Base-by-base conservation (phyloP, 2,329 filamentous ascomycete species). In the Ophiosphaerella herpotricha region DNA sequence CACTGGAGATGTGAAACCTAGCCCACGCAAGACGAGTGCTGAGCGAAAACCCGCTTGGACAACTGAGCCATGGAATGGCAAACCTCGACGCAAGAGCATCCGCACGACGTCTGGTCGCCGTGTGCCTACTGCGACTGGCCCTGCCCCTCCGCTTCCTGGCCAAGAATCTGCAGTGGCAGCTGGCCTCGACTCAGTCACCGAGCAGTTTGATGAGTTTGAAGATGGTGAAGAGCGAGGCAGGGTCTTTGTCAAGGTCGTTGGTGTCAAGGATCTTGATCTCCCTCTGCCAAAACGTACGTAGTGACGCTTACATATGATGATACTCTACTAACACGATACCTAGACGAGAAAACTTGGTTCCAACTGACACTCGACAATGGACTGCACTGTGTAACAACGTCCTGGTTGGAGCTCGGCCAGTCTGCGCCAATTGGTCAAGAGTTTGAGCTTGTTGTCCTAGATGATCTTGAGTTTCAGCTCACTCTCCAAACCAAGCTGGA, bases 391-490 rank as follows among this genome's bases (percentile, higher is more conserved):
- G 94, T 99, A 13, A 99, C 94, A 0, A 99, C 94, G 3, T 88
- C 91, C 0, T 97, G 91, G 90, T 81, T 97, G 7, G 94, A 99
- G 73, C 80, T 99, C 52, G 91, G 91, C 16, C 89, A 89, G 62
- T 93, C 89, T 52, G 93, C 94, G 2, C 91, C 94, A 0, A 97
- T 99, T 61, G 94, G 93, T 6, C 94, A 99, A 69, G 94, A 99
- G 71, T 99, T 99, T 64, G 94, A 99, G 76, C 85, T 99, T 38
- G 92, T 97, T 29, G 94, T 99, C 23, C 87, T 95, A 42, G 94
- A 96, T 62, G 94, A 99, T 63, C 85, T 99, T n/a, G 94, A 99
- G 73, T 99, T 99, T 77, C 94, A 99, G 75, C 84, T 99, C 34
- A 97, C 94, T 0, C 83, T 99, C 12, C 96, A 97, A 61, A 95